These are phyloP conservation scores for Lodderomyces margitis DNA, from an alignment of 1,139 yeast genomes.

Conservation along the genomic window DNA sequence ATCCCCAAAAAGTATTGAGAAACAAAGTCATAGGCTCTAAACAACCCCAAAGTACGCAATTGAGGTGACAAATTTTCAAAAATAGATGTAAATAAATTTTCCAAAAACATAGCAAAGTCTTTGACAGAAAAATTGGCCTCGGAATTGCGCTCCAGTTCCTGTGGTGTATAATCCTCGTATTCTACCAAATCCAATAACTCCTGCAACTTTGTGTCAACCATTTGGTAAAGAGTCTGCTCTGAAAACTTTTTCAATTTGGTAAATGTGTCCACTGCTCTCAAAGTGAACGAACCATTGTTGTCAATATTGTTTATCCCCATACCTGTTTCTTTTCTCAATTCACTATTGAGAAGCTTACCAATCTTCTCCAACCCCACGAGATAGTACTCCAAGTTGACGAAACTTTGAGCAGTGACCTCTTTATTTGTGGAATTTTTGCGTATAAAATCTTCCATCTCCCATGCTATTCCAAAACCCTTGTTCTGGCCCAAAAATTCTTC, in stretches of 20 bases:
- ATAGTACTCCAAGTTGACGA: conserved; percentile 85
- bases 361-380: conserved; percentile 59
- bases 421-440: conserved; percentile 64
- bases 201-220: conserved; percentile 75
- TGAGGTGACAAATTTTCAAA: conserved; percentile 77
- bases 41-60: conserved; percentile 73
- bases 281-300: conserved; percentile 38
- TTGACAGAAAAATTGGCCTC: conserved; percentile 76
- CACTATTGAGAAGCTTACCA: conserved; percentile 44
- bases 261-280: conserved; percentile 50
- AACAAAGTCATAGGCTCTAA: conserved; percentile 84
- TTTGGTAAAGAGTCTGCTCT: conserved; percentile 75
- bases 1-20: conserved; percentile 67
- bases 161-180: conserved; percentile 71
- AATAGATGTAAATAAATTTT: conserved; percentile 85
- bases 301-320: conserved; percentile 44
- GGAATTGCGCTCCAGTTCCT: conserved; percentile 28
- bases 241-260: conserved; percentile 67
- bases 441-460: conserved; percentile 63
- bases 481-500: conserved; percentile 64
- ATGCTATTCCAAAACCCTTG: conserved; percentile 57
- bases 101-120: conserved; percentile 86
- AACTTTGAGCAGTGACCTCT: conserved; percentile 87
- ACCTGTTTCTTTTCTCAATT: conserved; percentile 53
- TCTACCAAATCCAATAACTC: conserved; percentile 84